Conservation (phyloP, 768 basidiomycete species). For the Tricholoma matsutake region DNA sequence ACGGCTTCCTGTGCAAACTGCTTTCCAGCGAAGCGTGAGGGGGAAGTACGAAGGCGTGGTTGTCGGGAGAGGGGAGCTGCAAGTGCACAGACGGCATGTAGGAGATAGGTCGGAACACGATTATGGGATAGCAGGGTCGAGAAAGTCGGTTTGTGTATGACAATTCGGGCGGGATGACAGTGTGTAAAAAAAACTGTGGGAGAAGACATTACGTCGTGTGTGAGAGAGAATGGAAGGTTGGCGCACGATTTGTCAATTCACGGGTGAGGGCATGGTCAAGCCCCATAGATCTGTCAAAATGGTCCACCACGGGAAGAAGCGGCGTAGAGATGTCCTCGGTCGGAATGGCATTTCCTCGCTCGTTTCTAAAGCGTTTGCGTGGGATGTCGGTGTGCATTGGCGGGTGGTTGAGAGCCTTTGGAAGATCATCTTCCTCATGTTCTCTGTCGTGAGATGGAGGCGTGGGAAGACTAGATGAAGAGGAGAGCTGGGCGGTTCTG, state of each 20-base stretch:
- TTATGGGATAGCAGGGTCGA: slow-evolving; percentile 61
- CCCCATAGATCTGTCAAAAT: slow-evolving; percentile 43
- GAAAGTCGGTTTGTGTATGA: slow-evolving; percentile 81
- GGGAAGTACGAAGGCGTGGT: slow-evolving; percentile 53
- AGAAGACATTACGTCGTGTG: slow-evolving; percentile 7
- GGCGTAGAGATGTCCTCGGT: slow-evolving; percentile 32
- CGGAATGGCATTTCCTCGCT: slow-evolving; percentile 35
- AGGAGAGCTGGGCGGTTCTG: slow-evolving; percentile 15
- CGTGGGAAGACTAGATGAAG: slow-evolving; percentile 22
- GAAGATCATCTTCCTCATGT: slow-evolving; percentile 39
- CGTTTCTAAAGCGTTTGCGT: slow-evolving; percentile 53
- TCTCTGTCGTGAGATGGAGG: slow-evolving; percentile 23
- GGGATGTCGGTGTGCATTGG: slow-evolving; percentile 10
- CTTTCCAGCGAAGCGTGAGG: slow-evolving; percentile 54
- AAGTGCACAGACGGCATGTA: slow-evolving; percentile 73
- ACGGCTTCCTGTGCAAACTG: slow-evolving; percentile 60
- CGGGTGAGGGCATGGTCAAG: slow-evolving; percentile 64
- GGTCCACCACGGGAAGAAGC: slow-evolving; percentile 34
- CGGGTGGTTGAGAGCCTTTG: slow-evolving; percentile 21
- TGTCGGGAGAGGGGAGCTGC: slow-evolving; percentile 76
- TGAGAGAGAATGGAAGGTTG: slow-evolving; percentile 9
- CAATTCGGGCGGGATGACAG: slow-evolving; percentile 71
- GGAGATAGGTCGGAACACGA: slow-evolving; percentile 64
- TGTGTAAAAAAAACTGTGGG: slow-evolving; percentile 75
- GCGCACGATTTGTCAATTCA: slow-evolving; percentile 72